Conservation (phyloP, 495 filamentous ascomycete species). For the Penicillium herquei region DNA sequence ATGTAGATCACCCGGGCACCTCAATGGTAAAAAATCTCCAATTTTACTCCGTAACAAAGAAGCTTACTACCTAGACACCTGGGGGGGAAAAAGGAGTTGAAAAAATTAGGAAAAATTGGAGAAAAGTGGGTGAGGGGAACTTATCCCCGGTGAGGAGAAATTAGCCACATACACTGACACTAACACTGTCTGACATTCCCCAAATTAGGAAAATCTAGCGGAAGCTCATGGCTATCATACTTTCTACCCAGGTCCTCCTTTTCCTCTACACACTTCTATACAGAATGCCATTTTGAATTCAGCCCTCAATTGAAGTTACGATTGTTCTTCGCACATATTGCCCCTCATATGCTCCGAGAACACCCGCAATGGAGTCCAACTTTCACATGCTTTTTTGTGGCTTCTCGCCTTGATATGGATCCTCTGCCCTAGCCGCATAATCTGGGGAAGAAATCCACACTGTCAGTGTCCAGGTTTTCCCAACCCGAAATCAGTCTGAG, state of each 20-base stretch:
- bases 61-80: too few species aligned
- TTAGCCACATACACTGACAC: constrained; percentile 24
- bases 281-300: too few species aligned
- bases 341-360: too few species aligned
- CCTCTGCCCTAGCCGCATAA: neutral
- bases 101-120: constrained; percentile 17
- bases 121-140: constrained; percentile 22
- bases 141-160: constrained; percentile 33
- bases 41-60: too few species aligned
- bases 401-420: neutral
- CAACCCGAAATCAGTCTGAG: neutral
- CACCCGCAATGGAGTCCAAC: neutral
- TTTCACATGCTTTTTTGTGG: neutral
- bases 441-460: constrained; percentile 1
- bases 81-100: constrained; percentile 5
- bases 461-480: neutral
- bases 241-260: neutral
- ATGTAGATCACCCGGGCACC: neutral
- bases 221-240: neutral
- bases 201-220: neutral
- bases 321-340: neutral
- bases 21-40: too few species aligned
- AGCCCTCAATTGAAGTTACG: too few species aligned
- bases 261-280: neutral
- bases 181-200: neutral